These are phyloP conservation scores for Biscogniauxia sp. DNA, from an alignment of 2,329 filamentous ascomycete species.

Conservation along the genomic window DNA sequence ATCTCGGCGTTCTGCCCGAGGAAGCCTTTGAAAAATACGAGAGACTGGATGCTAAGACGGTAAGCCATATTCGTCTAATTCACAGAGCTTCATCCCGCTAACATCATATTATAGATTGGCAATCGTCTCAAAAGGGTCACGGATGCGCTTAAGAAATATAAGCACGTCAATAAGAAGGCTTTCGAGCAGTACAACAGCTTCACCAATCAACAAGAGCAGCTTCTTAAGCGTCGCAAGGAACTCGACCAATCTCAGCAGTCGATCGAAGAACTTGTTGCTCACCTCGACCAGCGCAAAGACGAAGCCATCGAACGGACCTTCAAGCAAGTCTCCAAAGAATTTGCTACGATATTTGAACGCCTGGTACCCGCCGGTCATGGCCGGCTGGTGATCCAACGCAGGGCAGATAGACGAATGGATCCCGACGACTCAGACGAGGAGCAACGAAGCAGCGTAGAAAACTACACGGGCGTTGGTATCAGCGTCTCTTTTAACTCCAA, in stretches of 20 bases:
- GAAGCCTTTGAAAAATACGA: constrained; percentile 92
- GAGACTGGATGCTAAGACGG: constrained; percentile 73
- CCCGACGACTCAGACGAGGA: constrained; percentile 68
- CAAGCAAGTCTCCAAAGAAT: constrained; percentile 94
- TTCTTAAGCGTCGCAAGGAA: constrained; percentile 81
- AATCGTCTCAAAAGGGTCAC: constrained; percentile 83
- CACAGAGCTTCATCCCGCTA: constrained; percentile 13
- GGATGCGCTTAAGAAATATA: constrained; percentile 91
- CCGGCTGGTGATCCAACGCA: constrained; percentile 86
- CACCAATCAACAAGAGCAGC: constrained; percentile 82
- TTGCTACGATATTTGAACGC: constrained; percentile 88
- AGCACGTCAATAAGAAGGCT: constrained; percentile 98
- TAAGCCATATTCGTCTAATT: constrained; percentile 40
- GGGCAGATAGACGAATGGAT: constrained; percentile 69
- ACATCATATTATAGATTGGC: constrained; percentile 45
- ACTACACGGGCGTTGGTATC: constrained; percentile 94
- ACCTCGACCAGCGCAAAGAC: constrained; percentile 92
- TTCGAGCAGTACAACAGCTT: constrained; percentile 99
- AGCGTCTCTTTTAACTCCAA: constrained; percentile 98
- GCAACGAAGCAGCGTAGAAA: constrained; percentile 74
- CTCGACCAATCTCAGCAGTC: constrained; percentile 81
- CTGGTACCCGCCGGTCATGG: constrained; percentile 93
- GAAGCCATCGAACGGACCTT: constrained; percentile 98
- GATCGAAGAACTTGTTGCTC: constrained; percentile 88
- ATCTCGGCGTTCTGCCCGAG: constrained; percentile 88